A percentile compares a stretch with the other conserved stretches of the same genome.
These are phyloP conservation scores for Pythium monospermum DNA, from an alignment of 352 stramenopile genomes.

Conservation along the genomic window DNA sequence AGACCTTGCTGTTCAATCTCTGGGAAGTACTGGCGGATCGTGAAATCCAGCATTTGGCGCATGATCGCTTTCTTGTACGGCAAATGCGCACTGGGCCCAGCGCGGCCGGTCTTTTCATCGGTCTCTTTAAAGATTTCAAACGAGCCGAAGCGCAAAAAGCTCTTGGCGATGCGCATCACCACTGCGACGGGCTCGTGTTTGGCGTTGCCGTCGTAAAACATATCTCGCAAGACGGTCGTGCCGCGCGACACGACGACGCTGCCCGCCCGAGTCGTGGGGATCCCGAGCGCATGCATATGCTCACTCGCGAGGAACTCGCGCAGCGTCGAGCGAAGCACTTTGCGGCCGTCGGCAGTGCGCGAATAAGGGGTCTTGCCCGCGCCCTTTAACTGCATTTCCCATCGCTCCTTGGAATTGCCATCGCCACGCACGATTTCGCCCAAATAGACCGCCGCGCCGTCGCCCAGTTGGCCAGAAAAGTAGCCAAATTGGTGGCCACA, in stretches of 20 bases:
- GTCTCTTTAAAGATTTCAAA: constrained; percentile 94
- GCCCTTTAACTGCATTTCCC: constrained; percentile 97
- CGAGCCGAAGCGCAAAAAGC: constrained; percentile 94
- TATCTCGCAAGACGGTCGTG: constrained; percentile 69
- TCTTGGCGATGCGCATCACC: constrained; percentile 86
- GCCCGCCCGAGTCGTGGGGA: constrained; percentile 92
- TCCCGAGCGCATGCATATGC: constrained; percentile 92
- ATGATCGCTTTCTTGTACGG: constrained; percentile 64
- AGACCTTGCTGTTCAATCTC: constrained; percentile 28
- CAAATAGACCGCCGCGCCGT: constrained; percentile 87
- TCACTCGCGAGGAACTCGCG: constrained; percentile 97
- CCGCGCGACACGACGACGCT: constrained; percentile 70
- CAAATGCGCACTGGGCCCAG: constrained; percentile 64
- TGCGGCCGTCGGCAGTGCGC: constrained; percentile 90
- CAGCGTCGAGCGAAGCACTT: constrained; percentile 91
- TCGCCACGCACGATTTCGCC: constrained; percentile 65
- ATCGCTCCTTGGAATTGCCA: constrained; percentile 36
- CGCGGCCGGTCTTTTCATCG: constrained; percentile 52
- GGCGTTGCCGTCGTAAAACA: constrained; percentile 88
- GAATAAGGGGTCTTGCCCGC: constrained; percentile 95
- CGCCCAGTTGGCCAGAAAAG: constrained; percentile 89
- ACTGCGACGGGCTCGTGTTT: constrained; percentile 81
- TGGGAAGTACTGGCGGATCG: constrained; percentile 59
- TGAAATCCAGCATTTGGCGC: constrained; percentile 78
- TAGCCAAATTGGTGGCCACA: constrained; percentile 91